Conservation (phyloP, 1,284 basidiomycete species). For the Chalciporus sp. region DNA sequence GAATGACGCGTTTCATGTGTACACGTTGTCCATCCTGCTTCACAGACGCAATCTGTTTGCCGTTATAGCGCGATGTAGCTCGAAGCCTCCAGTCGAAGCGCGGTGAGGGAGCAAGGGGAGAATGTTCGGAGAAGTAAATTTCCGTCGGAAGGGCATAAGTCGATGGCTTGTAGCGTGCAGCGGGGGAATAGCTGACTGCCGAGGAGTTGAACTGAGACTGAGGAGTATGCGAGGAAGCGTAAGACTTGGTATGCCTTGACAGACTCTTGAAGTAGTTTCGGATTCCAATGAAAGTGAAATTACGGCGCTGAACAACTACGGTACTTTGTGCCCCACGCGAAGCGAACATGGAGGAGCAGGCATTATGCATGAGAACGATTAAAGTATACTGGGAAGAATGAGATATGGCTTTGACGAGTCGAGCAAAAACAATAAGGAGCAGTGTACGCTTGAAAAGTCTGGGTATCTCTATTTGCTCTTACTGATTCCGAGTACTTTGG, state of each 20-base stretch:
- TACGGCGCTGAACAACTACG: constrained; percentile 5
- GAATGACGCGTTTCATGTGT: constrained; percentile 39
- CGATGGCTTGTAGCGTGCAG: constrained; percentile 16
- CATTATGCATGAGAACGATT: constrained; percentile 18
- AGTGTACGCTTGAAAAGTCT: too few species aligned
- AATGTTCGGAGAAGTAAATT: constrained; percentile 33
- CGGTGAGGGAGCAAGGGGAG: constrained; percentile 28
- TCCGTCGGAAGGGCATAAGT: constrained; percentile 27
- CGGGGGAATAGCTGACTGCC: neutral
- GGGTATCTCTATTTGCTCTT: too few species aligned
- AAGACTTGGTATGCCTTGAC: constrained; percentile 2
- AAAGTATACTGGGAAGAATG: too few species aligned
- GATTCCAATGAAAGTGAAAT: constrained; percentile 33
- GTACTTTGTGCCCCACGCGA: constrained; percentile 4
- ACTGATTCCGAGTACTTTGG: too few species aligned
- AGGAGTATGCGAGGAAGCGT: neutral
- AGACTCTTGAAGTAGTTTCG: constrained; percentile 31
- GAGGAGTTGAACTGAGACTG: constrained; percentile 20
- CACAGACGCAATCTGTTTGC: neutral
- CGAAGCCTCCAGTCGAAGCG: constrained; percentile 45
- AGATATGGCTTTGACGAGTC: neutral
- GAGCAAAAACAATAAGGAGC: too few species aligned
- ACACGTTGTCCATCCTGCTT: constrained; percentile 9
- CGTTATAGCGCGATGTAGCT: constrained; percentile 34
- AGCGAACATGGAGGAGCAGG: constrained; percentile 7